Base-by-base conservation (phyloP, 768 basidiomycete genomes). In the Leucogyrophana mollusca region DNA sequence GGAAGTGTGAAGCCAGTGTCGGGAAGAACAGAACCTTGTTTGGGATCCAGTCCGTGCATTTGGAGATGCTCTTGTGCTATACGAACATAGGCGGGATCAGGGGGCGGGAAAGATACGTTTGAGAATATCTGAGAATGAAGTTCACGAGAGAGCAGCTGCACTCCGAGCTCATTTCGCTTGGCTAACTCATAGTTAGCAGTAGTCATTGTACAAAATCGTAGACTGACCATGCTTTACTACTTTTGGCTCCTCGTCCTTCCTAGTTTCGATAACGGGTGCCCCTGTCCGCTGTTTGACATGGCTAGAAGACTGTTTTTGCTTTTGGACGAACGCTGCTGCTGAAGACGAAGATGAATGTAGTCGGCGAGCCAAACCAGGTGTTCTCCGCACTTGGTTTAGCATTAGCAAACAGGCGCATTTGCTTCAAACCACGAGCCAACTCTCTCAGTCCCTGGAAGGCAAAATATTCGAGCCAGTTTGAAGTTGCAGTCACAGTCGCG, bases 101-200 rank as follows among this genome's bases (percentile, higher is more conserved):
- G 85, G 1, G 76, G 49, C 3, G 83, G 84, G 45, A 89, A 84
- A 6, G 79, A 71, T 38, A 73, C 67, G 57, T 85, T 78, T 47
- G 74, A 79, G 66, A 97, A 96, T 47, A 95, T 78, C 58, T 96
- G 94, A 4, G 71, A 61, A 63, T 94, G 93, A 6, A 96, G 68
- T n/a, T 72, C 71, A 8, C 81, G 78, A 13, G 93, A 89, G 43
- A 98, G 80, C 45, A 96, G 80, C 60, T 98, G 94, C 6, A 97
- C 94, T n/a, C 94, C 94, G 34, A 93, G 74, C 50, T 87, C 81
- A 60, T 96, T 97, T 44, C 91, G 78, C 61, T 83, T 81, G 49
- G 75, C 83, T 83, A 46, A 14, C 24, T 21, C 32, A 43, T 18
- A 2, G 2, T 30, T 4, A 21, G 44, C 11, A 34, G 24, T 43